phyloP scores from a whole-genome alignment of 2,329 filamentous ascomycete genomes.

The Phialophora tarda region DNA sequence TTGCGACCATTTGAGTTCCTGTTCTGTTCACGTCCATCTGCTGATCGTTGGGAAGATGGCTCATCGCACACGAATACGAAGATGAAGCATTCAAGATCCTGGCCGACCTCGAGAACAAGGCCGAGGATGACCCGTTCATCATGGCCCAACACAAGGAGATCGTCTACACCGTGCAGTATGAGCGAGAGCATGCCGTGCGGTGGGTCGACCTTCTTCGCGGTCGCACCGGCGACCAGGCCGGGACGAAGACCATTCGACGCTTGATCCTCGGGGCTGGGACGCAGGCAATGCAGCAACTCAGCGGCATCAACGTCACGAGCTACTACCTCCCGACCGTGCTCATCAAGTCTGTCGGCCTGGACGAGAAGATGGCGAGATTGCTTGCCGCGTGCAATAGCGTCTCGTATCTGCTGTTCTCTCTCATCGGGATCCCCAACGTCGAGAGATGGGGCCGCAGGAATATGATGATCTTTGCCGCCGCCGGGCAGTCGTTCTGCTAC shows the following conservation, averaged over 20 bases:
- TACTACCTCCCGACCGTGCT: slow-evolving; percentile 66
- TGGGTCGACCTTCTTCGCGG: slow-evolving; percentile 59
- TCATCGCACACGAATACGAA: slow-evolving; percentile 52
- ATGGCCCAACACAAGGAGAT: slow-evolving; percentile 55
- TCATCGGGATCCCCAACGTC: slow-evolving; percentile 55
- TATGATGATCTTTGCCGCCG: slow-evolving; percentile 63
- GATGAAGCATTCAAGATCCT: slow-evolving; percentile 57
- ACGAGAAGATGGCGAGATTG: slow-evolving; percentile 58
- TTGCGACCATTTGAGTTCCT: background rate
- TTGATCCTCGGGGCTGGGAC: slow-evolving; percentile 61
- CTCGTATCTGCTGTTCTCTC: slow-evolving; percentile 56
- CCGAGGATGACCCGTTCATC: slow-evolving; percentile 53
- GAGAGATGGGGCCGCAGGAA: slow-evolving; percentile 62
- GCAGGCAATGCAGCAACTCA: slow-evolving; percentile 58
- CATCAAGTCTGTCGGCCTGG: slow-evolving; percentile 62
- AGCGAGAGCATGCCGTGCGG: slow-evolving; percentile 56
- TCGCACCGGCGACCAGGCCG: slow-evolving; percentile 51
- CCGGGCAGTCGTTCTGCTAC: slow-evolving; percentile 60
- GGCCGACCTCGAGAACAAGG: slow-evolving; percentile 55
- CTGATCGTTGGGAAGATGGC: slow-evolving; percentile 46
- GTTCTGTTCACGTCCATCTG: background rate
- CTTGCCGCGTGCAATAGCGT: slow-evolving; percentile 62
- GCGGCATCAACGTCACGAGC: slow-evolving; percentile 46
- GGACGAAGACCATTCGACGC: slow-evolving; percentile 58
- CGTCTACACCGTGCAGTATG: slow-evolving; percentile 56